Evolutionary conservation across 139 green algal species (phyloP).

Genomic region (Coelastrella sp.): DNA sequence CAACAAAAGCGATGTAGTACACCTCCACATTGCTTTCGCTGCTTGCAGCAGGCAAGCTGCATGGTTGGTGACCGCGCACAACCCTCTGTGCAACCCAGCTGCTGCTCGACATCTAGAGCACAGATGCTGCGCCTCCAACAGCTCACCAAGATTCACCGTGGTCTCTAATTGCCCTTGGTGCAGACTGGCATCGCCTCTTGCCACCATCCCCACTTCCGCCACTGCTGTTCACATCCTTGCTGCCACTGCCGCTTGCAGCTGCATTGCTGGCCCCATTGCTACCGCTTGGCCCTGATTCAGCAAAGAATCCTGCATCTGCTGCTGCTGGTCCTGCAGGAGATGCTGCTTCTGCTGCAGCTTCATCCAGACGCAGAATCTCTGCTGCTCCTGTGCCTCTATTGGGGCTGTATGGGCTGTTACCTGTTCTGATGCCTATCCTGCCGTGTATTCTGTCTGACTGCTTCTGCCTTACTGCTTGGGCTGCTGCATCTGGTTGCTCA

Average conservation of each 20-base stretch:
- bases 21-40: no score
- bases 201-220: no score
- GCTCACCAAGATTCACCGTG: not conserved
- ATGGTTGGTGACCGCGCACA: no score
- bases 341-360: not conserved
- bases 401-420: not conserved
- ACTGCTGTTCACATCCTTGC: not conserved
- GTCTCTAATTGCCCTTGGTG: not conserved
- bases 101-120: not conserved
- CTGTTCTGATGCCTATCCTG: not conserved
- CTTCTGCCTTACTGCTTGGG: not conserved
- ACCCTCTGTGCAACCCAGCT: no score
- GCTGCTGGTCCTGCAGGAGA: not conserved
- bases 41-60: no score
- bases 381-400: not conserved
- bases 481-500: not conserved
- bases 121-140: not conserved
- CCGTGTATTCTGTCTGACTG: not conserved
- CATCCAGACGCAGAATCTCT: not conserved
- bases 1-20: no score
- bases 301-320: not conserved
- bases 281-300: not conserved
- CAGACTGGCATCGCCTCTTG: not conserved
- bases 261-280: no score
- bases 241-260: not conserved